Evolutionary conservation across 164 flowering plant species (phyloP), one percentile per base, ranked within the genome.

Genomic region (Chimonanthus praecox): DNA sequence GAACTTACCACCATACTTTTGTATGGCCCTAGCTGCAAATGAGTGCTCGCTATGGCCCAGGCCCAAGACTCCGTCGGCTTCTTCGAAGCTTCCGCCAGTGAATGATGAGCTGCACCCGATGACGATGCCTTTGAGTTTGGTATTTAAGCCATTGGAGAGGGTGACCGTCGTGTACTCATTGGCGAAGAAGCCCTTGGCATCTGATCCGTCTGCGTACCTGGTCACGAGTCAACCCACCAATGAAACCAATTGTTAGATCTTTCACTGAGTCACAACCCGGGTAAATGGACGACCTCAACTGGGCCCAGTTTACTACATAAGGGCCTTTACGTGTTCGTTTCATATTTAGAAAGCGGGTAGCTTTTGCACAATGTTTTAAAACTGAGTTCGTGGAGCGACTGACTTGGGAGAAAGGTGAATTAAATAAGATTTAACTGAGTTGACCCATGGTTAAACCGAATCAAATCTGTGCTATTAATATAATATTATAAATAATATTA

Each of bases 11-110:
- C 85, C 88, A 9, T 81, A 82, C 0, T 15, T 16, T 2, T 72
- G 5, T 0, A 79, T 68, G 0, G 84, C 87, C 47, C 72, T 75
- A 1, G 73, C 2, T 1, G 86, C 78, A 47, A 89, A 86, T 4
- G 91, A 80, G 75, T 78, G 20, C 3, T 67, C 76, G 79, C 78
- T 73, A 60, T 70, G 82, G 46, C 90, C 91, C 64, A 91, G 73
- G 0, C 92, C 97, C 63, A 91, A 16, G 0, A 91, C 82, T 1
- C 97, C 97, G 75, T 91, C 91, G 0, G 84, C 80, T 2, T 46
- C 64, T 16, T 69, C 49, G 67, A 87, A 78, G 60, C 70, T 75
- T 4, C 18, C 65, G 7, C 89, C 90, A 0, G 10, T 5, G 71
- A 60, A 46, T 0, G 77, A 7, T 64, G 76, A 21, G 54, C 85